These are phyloP conservation scores for Claviceps spartinae DNA, from an alignment of 2,329 filamentous ascomycete species.

Conservation along the genomic window DNA sequence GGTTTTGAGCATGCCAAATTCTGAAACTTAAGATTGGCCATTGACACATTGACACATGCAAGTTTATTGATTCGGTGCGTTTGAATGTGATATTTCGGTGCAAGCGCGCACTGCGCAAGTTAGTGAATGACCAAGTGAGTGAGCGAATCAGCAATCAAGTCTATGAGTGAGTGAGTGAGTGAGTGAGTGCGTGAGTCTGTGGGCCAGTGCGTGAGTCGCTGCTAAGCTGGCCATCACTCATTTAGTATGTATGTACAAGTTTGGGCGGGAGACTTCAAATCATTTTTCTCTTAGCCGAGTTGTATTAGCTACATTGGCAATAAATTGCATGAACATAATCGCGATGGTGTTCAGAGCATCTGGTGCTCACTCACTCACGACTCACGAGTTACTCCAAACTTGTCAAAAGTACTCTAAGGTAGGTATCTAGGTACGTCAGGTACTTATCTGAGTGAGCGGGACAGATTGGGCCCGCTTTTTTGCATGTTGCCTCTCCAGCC, in stretches of 20 bases:
- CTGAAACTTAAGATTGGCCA: neutral
- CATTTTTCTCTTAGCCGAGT: neutral
- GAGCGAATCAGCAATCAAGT: neutral
- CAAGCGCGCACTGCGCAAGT: neutral
- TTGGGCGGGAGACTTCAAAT: neutral
- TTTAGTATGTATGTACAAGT: neutral
- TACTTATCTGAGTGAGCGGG: neutral
- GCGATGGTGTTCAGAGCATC: too few relatives aligned
- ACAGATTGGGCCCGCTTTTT: constrained; percentile 5
- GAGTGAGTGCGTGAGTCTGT: neutral
- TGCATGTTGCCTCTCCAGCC: constrained; percentile 8
- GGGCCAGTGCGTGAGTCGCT: neutral
- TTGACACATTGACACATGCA: neutral
- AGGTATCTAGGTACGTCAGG: neutral
- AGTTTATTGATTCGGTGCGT: neutral
- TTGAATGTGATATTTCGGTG: neutral
- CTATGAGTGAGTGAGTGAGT: neutral
- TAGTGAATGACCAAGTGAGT: neutral
- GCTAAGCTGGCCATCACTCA: neutral
- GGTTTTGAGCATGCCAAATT: neutral
- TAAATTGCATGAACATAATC: neutral
- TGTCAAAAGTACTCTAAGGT: neutral
- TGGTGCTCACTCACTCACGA: neutral
- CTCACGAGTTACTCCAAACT: too few relatives aligned
- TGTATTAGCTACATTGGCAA: neutral